Evolutionary conservation across 2,329 filamentous ascomycete species (phyloP), one percentile per base, ranked within the genome.

Genomic region (Penicillium sp.): DNA sequence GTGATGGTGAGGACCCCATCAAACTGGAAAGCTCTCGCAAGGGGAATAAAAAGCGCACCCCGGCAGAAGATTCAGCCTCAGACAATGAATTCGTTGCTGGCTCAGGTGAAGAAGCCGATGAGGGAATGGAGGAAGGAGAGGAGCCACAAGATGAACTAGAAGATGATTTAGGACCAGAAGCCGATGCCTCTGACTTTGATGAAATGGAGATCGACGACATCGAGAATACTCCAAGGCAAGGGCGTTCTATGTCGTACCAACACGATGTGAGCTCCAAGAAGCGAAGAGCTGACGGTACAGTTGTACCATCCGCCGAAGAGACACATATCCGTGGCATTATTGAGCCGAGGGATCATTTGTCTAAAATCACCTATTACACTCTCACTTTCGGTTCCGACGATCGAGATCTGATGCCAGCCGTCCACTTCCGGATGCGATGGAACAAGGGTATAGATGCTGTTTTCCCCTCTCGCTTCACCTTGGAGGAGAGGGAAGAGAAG

Each of bases 371-470:
- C n/a, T 75, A 79, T 50, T 65, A 81, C 55, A 76, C 75, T 56
- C 70, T 79, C 50, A 73, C 80, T 2, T 84, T 82, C 69, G 83
- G 83, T 5, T 75, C 79, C 3, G 76, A 75, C 26, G 66, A 74
- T 14, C 75, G 79, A 18, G 82, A 85, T 56, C 63, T 82, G n/a
- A 69, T 74, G 18, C 74, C 79, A 10, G 69, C 81, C 5, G 56
- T 82, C 7, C 71, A 75, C 59, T 76, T 79, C 16, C 75, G 80
- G 51, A 78, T 82, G 53, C 73, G 75, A 46, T 86, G 83, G 83
- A 66, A 58, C 29, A 59, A 65, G 31, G 72, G 71, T 1, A 60
- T 74, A 10, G 79, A 85, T 58, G 73, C 77, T 11, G 79, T 78
- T 3, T 73, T 85, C 40, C 84, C 83, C 4, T 78, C 73, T 53